These are phyloP conservation scores for Metrosideros polymorpha DNA, from an alignment of 441 rosid species.

Conservation along the genomic window DNA sequence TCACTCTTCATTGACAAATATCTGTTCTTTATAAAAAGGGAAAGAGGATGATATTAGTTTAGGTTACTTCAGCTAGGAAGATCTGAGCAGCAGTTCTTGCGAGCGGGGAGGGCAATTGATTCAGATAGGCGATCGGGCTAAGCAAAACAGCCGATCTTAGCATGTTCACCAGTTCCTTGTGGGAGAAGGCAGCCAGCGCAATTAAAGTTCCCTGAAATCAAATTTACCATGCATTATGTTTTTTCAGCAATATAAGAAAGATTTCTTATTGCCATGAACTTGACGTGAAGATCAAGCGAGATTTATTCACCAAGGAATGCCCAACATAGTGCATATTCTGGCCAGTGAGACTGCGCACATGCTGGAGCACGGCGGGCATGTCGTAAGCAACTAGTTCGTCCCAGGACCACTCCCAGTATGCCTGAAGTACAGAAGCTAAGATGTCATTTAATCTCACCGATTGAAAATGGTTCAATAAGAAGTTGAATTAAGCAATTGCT, in stretches of 20 bases:
- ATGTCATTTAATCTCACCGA: not conserved
- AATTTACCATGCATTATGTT: not conserved
- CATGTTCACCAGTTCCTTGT: not conserved
- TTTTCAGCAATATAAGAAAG: not conserved
- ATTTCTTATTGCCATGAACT: not conserved
- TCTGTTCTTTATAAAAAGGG: not conserved
- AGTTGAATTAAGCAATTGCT: not conserved
- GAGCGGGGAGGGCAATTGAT: slow-evolving; percentile 9
- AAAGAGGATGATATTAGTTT: not conserved
- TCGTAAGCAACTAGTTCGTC: slow-evolving; percentile 27
- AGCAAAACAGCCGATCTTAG: slow-evolving; percentile 24
- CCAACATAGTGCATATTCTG: slow-evolving; percentile 33
- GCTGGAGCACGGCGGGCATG: slow-evolving; percentile 19
- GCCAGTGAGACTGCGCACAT: slow-evolving; percentile 16
- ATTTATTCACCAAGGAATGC: slow-evolving; percentile 26
- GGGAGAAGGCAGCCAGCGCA: slow-evolving; percentile 22
- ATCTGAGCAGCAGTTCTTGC: slow-evolving; percentile 11
- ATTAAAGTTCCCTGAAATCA: slow-evolving; percentile 20
- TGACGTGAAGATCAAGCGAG: not conserved
- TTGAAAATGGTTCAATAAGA: not conserved
- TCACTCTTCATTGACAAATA: not conserved
- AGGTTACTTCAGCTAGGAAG: slow-evolving; percentile 15
- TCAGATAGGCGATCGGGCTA: slow-evolving; percentile 21
- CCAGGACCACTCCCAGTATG: slow-evolving; percentile 50
- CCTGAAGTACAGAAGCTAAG: slow-evolving; percentile 8